Evolutionary conservation across 805 yeast species (phyloP), one percentile per base, ranked within the genome.

Genomic region (Hanseniaspora osmophila): DNA sequence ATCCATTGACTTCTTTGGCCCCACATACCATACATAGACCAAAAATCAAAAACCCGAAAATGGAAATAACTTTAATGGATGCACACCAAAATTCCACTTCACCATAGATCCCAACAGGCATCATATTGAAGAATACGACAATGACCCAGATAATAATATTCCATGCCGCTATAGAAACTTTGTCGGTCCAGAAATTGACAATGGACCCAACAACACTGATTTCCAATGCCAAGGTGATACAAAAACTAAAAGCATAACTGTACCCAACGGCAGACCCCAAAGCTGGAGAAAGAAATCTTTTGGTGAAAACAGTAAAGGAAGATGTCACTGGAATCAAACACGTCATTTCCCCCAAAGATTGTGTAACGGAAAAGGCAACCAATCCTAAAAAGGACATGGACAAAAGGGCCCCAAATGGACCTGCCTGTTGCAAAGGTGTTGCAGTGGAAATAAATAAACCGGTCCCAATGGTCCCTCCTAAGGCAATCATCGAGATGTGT

Each of bases 381-480:
- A 41, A 82, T 56, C 75, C 73, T 2, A 73, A 85, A 1, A 80
- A 59, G 33, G 81, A 84, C 71, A 80, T 55, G 2, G 61, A 52
- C 30, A 81, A 56, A 2, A 84, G 77, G 2, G 86, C 86, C 6
- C 3, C 70, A 56, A 5, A 77, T 68, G 37, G 80, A 72, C 57
- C 84, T 77, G 81, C 70, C n/a, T 60, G 53, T 1, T 66, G 54
- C 35, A 79, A 60, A 1, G 81, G 75, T 11, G 68, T 56, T n/a
- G 78, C 69, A 43, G 79, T 75, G 52, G 80, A 77, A 42, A 82
- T 75, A 66, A 81, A 79, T 37, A 81, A 67, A 59, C 88, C 88
- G 2, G 87, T 80, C 54, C 88, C 88, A 49, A 82, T 80, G 32
- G 87, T 78, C 50, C 87, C 88, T 49, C 88, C 90, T 17, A 81